phyloP scores from a whole-genome alignment of 2,329 filamentous ascomycete species.

The Coniochaeta ligniaria region DNA sequence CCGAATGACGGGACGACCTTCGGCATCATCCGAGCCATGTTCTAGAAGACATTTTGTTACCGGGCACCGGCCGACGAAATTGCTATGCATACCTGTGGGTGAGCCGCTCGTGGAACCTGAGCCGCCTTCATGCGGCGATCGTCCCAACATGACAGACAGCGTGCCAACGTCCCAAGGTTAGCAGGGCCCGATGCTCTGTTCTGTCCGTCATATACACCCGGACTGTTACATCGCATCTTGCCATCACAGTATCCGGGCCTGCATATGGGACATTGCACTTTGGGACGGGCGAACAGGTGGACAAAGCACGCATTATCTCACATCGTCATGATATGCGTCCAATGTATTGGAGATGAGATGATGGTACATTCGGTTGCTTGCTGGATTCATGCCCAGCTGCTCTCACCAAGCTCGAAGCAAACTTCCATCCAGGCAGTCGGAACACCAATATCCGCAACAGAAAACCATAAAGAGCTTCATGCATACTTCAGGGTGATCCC shows the following conservation, averaged over 20 bases:
- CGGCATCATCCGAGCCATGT: slow-evolving; percentile 2
- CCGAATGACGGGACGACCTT: neutral
- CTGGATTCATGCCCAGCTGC: neutral
- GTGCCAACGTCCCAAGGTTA: neutral
- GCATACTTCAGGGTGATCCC: neutral
- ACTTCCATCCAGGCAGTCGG: neutral
- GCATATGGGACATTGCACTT: slow-evolving; percentile 4
- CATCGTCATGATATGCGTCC: neutral
- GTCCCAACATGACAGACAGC: neutral
- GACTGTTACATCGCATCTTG: slow-evolving; percentile 18
- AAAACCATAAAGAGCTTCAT: neutral
- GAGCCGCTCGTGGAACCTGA: neutral
- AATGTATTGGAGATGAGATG: neutral
- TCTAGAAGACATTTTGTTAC: neutral
- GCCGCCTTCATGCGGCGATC: neutral
- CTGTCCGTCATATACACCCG: neutral
- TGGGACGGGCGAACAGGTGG: slow-evolving; percentile 5
- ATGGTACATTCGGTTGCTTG: neutral
- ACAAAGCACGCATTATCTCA: neutral
- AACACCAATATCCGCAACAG: neutral
- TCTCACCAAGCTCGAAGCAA: too few relatives aligned
- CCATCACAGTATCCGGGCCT: slow-evolving; percentile 14
- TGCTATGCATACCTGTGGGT: neutral
- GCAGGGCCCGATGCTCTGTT: neutral
- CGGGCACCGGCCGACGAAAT: neutral